Conservation (phyloP, 352 stramenopile species). For the Globisporangium spinosum region DNA sequence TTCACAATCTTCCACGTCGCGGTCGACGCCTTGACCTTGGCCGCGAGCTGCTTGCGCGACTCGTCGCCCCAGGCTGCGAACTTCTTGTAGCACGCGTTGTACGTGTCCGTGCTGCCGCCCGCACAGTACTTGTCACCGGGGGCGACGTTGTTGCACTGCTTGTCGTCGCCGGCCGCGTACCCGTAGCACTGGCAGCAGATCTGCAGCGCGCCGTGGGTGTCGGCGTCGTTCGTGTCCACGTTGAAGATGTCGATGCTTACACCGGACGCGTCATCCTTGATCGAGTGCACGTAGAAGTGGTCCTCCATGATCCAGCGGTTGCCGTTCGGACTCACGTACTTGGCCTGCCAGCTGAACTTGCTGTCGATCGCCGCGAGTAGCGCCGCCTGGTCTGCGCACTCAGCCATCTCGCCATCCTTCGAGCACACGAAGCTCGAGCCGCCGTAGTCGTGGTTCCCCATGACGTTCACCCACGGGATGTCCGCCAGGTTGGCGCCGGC, state of each 20-base stretch:
- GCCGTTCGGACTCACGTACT: slow-evolving; percentile 49
- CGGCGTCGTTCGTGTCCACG: slow-evolving; percentile 51
- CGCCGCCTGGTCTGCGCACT: slow-evolving; percentile 44
- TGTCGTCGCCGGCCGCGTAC: slow-evolving; percentile 37
- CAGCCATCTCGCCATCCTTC: slow-evolving; percentile 27
- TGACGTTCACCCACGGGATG: slow-evolving; percentile 82
- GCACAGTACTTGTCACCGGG: slow-evolving; percentile 37
- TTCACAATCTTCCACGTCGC: slow-evolving; percentile 74
- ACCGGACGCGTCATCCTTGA: slow-evolving; percentile 33
- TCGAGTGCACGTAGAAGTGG: slow-evolving; percentile 52
- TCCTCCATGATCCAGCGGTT: slow-evolving; percentile 53
- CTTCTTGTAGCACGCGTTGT: slow-evolving; percentile 35
- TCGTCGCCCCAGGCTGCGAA: slow-evolving; percentile 47
- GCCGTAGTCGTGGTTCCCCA: slow-evolving; percentile 86
- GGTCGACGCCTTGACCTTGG: slow-evolving; percentile 41
- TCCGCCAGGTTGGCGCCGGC: slow-evolving; percentile 33
- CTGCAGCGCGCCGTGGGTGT: slow-evolving; percentile 42
- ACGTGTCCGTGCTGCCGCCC: slow-evolving; percentile 36
- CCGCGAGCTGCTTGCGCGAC: slow-evolving; percentile 35
- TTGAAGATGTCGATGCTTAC: slow-evolving; percentile 63
- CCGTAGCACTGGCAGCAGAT: slow-evolving; percentile 64
- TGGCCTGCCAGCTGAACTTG: slow-evolving; percentile 45
- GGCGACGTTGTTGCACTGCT: slow-evolving; percentile 34
- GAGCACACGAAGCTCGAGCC: slow-evolving; percentile 76
- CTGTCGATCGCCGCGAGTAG: slow-evolving; percentile 48